A percentile compares a stretch with the other conserved stretches of the same genome.
Conservation (phyloP, 371 early-diverging fungal genomes). For the Parasitella parasitica region DNA sequence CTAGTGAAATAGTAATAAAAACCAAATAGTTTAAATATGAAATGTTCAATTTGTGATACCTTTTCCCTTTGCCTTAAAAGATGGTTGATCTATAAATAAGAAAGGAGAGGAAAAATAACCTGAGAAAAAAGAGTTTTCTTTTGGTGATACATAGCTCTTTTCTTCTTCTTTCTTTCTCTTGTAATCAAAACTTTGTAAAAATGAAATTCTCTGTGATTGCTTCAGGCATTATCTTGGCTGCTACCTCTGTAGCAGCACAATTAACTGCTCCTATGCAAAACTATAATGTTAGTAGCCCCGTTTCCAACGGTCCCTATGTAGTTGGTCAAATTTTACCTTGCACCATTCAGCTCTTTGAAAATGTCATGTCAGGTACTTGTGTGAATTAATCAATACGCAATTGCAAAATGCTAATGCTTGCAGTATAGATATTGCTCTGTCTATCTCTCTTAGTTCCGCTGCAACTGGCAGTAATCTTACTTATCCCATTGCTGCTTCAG, state of each 20-base stretch:
- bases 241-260: constrained; percentile 27
- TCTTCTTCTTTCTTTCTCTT: constrained; percentile 6
- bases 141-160: constrained; percentile 1
- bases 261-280: constrained; percentile 35
- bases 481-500: constrained; percentile 22
- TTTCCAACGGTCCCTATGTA: constrained; percentile 39
- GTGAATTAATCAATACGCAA: not conserved
- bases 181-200: not conserved
- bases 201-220: constrained; percentile 22
- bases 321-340: constrained; percentile 39
- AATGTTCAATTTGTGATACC: not conserved
- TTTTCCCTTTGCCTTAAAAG: not conserved
- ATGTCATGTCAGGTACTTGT: constrained; percentile 23
- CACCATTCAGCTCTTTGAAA: constrained; percentile 30
- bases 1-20: not conserved
- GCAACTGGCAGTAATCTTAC: constrained; percentile 12
- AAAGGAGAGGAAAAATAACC: not conserved
- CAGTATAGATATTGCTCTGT: constrained; percentile 18
- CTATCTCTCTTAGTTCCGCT: constrained; percentile 21
- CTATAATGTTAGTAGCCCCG: constrained; percentile 43
- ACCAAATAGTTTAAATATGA: not conserved
- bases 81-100: constrained; percentile 4
- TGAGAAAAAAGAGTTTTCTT: not conserved
- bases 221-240: constrained; percentile 16
- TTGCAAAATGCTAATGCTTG: not conserved